Evolutionary conservation across 495 filamentous ascomycete species (phyloP).

Genomic region (Polyplosphaeria fusca): DNA sequence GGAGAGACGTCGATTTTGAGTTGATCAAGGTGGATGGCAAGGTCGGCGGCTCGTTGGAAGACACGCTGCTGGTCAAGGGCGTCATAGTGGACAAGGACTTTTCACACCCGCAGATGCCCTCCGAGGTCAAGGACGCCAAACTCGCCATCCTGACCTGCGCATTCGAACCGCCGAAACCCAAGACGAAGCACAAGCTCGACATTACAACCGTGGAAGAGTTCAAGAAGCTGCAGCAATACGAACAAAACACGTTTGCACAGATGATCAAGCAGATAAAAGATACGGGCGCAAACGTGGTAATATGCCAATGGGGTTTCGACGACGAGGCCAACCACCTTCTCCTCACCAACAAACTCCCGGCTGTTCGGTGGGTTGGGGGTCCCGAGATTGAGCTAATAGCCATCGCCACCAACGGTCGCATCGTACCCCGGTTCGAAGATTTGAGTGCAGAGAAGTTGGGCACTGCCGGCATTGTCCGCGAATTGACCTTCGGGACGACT

Average conservation of each 20-base stretch:
- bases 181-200: slow-evolving; percentile 99
- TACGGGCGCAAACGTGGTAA: slow-evolving; percentile 93
- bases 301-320: slow-evolving; percentile 99
- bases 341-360: slow-evolving; percentile 90
- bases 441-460: slow-evolving; percentile 86
- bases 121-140: slow-evolving; percentile 89
- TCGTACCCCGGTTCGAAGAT: slow-evolving; percentile 97
- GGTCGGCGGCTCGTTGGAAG: slow-evolving; percentile 91
- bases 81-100: slow-evolving; percentile 99
- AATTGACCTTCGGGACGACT: slow-evolving; percentile 95
- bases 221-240: slow-evolving; percentile 92
- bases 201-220: slow-evolving; percentile 97
- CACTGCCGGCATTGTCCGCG: slow-evolving; percentile 81
- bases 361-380: slow-evolving; percentile 96
- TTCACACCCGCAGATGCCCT: slow-evolving; percentile 98
- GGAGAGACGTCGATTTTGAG: slow-evolving; percentile 98
- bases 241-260: slow-evolving; percentile 91
- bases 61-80: slow-evolving; percentile 90
- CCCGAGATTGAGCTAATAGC: slow-evolving; percentile 98
- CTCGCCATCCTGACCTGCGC: slow-evolving; percentile 96
- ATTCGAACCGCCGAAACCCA: slow-evolving; percentile 99
- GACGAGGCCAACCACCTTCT: slow-evolving; percentile 98
- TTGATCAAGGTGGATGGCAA: slow-evolving; percentile 99
- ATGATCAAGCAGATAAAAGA: slow-evolving; percentile 99
- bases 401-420: slow-evolving; percentile 95